A percentile compares a stretch with the other conserved stretches of the same genome.
Conservation (phyloP, 2,329 filamentous ascomycete species). For the Fusarium sp. region DNA sequence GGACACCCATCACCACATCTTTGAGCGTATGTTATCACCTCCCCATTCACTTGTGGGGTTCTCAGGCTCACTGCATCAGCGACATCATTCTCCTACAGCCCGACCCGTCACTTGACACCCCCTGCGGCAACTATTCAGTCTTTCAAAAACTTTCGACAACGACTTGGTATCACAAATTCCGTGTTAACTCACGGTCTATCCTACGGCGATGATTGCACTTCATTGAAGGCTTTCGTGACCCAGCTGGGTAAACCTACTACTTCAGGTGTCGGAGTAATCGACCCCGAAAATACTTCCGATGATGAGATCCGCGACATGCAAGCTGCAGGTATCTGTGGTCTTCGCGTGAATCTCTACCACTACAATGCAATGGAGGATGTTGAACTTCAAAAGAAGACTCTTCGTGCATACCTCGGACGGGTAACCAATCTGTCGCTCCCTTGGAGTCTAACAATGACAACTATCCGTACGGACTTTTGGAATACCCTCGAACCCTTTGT, state of each 20-base stretch:
- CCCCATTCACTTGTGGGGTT: background rate
- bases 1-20: conserved; percentile 54
- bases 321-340: conserved; percentile 51
- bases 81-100: conserved; percentile 17
- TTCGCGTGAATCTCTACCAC: conserved; percentile 56
- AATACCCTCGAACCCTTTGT: conserved; percentile 18
- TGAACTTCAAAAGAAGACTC: conserved; percentile 51
- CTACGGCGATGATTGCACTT: conserved; percentile 55
- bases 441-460: conserved; percentile 39
- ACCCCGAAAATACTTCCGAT: conserved; percentile 24
- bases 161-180: conserved; percentile 51
- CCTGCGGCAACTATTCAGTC: conserved; percentile 19
- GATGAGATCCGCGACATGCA: conserved; percentile 25
- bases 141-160: conserved; percentile 34
- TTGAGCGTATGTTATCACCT: conserved; percentile 47
- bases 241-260: conserved; percentile 48
- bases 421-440: conserved; percentile 18
- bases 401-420: conserved; percentile 50
- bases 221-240: conserved; percentile 51
- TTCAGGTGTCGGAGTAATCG: conserved; percentile 30
- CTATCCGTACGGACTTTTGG: conserved; percentile 34
- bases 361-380: conserved; percentile 57
- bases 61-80: conserved; percentile 1
- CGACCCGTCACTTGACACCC: conserved; percentile 25
- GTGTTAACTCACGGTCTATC: conserved; percentile 56